A percentile compares a stretch with the other conserved stretches of the same genome.
Conservation (phyloP, 495 filamentous ascomycete genomes). For the Hypoxylon fragiforme region DNA sequence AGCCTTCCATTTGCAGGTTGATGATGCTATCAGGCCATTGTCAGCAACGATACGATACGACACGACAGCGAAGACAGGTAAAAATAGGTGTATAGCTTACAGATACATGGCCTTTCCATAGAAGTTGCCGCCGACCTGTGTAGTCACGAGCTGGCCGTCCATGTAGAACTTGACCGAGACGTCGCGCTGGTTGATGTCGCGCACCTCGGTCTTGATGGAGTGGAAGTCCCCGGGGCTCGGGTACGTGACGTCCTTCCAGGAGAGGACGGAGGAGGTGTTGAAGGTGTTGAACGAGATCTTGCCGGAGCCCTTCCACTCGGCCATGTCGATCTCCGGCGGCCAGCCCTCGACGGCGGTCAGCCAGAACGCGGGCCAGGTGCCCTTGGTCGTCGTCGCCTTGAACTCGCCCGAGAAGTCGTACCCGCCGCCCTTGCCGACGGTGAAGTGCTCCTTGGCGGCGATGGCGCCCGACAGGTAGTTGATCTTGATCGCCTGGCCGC, state of each 20-base stretch:
- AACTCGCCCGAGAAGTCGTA: constrained; percentile 58
- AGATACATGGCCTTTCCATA: constrained; percentile 53
- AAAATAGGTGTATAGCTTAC: no score
- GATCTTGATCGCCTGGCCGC: constrained; percentile 54
- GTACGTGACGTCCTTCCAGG: constrained; percentile 54
- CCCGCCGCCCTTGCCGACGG: constrained; percentile 50
- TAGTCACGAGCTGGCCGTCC: constrained; percentile 53
- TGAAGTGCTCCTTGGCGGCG: constrained; percentile 52
- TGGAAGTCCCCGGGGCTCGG: constrained; percentile 52
- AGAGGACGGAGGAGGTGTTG: constrained; percentile 55
- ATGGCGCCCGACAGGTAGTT: constrained; percentile 58
- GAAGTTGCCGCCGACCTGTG: constrained; percentile 55
- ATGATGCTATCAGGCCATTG: constrained; percentile 41
- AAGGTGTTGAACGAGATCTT: constrained; percentile 66
- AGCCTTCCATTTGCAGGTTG: constrained; percentile 55
- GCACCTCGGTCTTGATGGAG: constrained; percentile 53
- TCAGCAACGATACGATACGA: constrained; percentile 3
- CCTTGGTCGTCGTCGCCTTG: constrained; percentile 52
- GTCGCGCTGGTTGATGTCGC: constrained; percentile 57
- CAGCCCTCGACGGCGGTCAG: constrained; percentile 62
- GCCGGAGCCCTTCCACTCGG: constrained; percentile 65
- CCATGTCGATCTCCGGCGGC: constrained; percentile 67
- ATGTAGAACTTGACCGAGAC: constrained; percentile 58
- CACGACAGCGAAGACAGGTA: no score
- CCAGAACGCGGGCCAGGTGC: constrained; percentile 68